phyloP scores from a whole-genome alignment of 495 filamentous ascomycete genomes.

The Aspergillus ellipticus region DNA sequence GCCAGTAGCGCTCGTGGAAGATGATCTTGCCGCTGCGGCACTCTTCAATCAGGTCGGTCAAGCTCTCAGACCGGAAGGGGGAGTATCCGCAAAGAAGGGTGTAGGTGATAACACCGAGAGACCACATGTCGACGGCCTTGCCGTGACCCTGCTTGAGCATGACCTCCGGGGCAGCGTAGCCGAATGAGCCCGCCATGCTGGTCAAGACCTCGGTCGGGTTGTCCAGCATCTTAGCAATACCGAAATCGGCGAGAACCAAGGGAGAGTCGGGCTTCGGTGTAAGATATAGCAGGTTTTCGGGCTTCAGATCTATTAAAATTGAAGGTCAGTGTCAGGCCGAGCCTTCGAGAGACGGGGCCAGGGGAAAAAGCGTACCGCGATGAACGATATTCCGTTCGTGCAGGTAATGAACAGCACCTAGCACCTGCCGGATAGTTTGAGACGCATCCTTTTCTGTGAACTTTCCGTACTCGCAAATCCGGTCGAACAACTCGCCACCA shows the following conservation, averaged over 20 bases:
- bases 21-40: constrained; percentile 84
- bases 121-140: constrained; percentile 99
- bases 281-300: constrained; percentile 95
- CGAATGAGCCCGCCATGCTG: constrained; percentile 98
- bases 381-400: constrained; percentile 96
- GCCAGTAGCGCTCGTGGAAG: constrained; percentile 99
- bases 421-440: constrained; percentile 91
- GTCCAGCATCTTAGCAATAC: constrained; percentile 98
- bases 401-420: constrained; percentile 92
- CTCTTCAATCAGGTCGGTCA: constrained; percentile 93
- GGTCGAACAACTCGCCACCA: constrained; percentile 95
- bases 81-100: constrained; percentile 99
- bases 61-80: constrained; percentile 91
- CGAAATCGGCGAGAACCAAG: constrained; percentile 94
- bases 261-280: constrained; percentile 72
- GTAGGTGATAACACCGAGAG: constrained; percentile 96
- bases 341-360: not conserved
- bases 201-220: constrained; percentile 85
- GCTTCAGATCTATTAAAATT: constrained; percentile 75
- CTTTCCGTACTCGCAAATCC: constrained; percentile 96
- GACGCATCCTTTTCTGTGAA: constrained; percentile 99
- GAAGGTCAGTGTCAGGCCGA: not conserved
- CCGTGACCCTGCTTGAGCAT: constrained; percentile 98
- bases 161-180: constrained; percentile 95
- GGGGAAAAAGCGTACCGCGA: constrained; percentile 58